These are phyloP conservation scores for Sporothrix humicola DNA, from an alignment of 2,329 filamentous ascomycete genomes.

Conservation along the genomic window DNA sequence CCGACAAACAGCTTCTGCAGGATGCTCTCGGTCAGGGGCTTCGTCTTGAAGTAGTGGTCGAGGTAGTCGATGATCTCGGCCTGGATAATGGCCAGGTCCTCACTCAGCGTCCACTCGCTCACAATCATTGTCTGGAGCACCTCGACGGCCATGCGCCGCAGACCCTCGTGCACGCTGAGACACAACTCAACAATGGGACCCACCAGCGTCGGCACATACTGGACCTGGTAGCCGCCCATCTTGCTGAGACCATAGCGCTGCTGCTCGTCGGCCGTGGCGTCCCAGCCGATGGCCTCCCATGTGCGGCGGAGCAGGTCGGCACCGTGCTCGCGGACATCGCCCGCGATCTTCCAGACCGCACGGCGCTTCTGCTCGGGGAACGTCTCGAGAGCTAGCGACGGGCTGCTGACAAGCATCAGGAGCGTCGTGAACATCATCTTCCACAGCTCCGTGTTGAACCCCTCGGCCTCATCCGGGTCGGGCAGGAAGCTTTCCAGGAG, in stretches of 20 bases:
- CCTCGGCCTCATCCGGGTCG: slow-evolving; percentile 86
- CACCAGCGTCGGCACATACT: slow-evolving; percentile 93
- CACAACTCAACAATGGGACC: slow-evolving; percentile 92
- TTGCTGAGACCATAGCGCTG: slow-evolving; percentile 77
- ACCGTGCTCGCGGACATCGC: slow-evolving; percentile 90
- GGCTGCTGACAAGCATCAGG: slow-evolving; percentile 85
- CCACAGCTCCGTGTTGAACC: slow-evolving; percentile 93
- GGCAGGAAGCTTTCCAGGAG: slow-evolving; percentile 85
- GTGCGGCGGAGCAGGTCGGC: slow-evolving; percentile 82
- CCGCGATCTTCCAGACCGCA: slow-evolving; percentile 98
- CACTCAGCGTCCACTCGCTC: slow-evolving; percentile 95
- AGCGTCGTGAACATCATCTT: slow-evolving; percentile 89
- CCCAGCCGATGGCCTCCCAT: slow-evolving; percentile 98
- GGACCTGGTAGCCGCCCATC: slow-evolving; percentile 96
- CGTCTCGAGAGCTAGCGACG: slow-evolving; percentile 87
- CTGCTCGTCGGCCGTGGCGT: slow-evolving; percentile 80
- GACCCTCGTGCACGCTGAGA: slow-evolving; percentile 89
- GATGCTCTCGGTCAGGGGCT: slow-evolving; percentile 84
- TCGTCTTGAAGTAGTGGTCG: slow-evolving; percentile 87
- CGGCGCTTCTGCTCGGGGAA: slow-evolving; percentile 96
- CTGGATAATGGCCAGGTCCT: slow-evolving; percentile 88
- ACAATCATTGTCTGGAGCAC: slow-evolving; percentile 98
- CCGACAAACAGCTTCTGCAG: slow-evolving; percentile 90
- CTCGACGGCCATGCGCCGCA: slow-evolving; percentile 88
- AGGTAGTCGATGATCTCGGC: slow-evolving; percentile 96